Conservation (phyloP, 31 red algal species). For the Porphyra umbilicalis region DNA sequence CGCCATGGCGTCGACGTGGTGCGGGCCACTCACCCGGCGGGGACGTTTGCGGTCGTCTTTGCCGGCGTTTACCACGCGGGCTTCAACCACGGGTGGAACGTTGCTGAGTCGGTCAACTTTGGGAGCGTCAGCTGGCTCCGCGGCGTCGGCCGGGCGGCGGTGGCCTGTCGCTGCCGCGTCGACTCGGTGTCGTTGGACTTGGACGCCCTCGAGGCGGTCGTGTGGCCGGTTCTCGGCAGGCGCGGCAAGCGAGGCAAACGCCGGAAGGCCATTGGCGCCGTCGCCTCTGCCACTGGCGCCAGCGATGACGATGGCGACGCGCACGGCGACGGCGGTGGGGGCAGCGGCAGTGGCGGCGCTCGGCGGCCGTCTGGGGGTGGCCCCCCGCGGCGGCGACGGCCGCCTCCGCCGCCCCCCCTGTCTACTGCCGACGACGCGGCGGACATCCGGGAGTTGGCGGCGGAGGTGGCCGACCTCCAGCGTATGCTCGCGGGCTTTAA, state of each 20-base stretch:
- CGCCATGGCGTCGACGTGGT: neutral
- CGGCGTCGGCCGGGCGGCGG: neutral
- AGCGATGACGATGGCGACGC: neutral
- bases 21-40: neutral
- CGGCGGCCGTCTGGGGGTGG: neutral
- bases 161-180: neutral
- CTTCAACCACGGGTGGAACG: conserved; percentile 7
- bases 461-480: neutral
- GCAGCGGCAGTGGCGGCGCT: neutral
- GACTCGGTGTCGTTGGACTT: conserved; percentile 1
- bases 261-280: neutral
- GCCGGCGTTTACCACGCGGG: conserved; percentile 22
- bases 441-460: neutral
- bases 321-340: neutral
- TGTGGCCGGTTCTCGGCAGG: neutral
- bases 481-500: neutral
- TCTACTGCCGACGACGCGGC: neutral
- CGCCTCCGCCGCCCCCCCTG: neutral
- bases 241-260: neutral
- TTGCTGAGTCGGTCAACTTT: conserved; percentile 13
- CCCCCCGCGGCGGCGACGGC: neutral
- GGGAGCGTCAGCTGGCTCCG: conserved; percentile 6
- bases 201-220: neutral
- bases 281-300: too few species aligned
- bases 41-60: conserved; percentile 9